Base-by-base conservation (phyloP, 768 basidiomycete genomes). In the Piloderma croceum region DNA sequence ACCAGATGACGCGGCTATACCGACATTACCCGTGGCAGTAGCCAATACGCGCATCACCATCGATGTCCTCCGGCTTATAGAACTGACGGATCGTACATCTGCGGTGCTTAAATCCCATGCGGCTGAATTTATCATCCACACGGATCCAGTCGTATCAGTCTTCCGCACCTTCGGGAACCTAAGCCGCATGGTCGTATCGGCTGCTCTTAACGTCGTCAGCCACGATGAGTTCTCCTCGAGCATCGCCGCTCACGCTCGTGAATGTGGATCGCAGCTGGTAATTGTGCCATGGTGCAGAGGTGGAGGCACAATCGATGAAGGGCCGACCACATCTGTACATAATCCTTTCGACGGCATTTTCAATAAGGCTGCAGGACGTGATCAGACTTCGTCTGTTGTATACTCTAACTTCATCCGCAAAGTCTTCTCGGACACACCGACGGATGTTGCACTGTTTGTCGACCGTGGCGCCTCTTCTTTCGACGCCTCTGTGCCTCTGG, bases 361-460 rank as follows among this genome's bases (percentile, higher is more conserved):
- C 60, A 74, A 77, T 29, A 67, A 67, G 49, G 63, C 65, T 4
- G 56, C 64, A 2, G n/a, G n/a, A n/a, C n/a, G n/a, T n/a, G 76
- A 78, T 48, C 72, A 74, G 45, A 68, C 75, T 2, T 64, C 65
- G 27, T 72, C 76, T 4, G 66, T 74, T 20, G 63, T 80, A 3
- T 84, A 90, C 52, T 84, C 92, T 1, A 82, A 91, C 38, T 90
- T 89, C 58, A 76, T 97, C 33, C 81, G 96, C 29, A 74, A 75
- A 24, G 78, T 96, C 2, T 97, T 94, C 55, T 60, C 76, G 24
- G 76, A 75, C 24, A 75, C 81, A 12, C 73, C 77, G 3, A 69
- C 71, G 7, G 89, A 97, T 50, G 85, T 93, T 24, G 90, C 82
- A 5, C 62, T 98, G 24, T 93, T 88, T 58, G 74, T 96, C 43